Conservation (phyloP, 169 alveolate species). For the Plasmodium knowlesi region DNA sequence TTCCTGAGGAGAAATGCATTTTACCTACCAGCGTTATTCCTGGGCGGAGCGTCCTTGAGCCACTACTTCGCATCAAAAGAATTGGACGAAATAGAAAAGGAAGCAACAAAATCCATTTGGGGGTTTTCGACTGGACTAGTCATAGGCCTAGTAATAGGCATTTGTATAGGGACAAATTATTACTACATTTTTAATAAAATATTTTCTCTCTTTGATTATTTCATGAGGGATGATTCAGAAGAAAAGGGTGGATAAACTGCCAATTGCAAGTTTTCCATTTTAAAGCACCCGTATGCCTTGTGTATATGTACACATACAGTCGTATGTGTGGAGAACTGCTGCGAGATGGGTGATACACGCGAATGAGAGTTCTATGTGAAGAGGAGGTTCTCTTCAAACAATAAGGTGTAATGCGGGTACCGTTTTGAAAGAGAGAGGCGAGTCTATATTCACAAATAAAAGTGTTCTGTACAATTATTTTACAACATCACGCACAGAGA, state of each 20-base stretch:
- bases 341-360: background rate
- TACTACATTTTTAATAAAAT: constrained; percentile 71
- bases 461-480: background rate
- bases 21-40: constrained; percentile 72
- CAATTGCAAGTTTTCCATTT: background rate
- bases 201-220: constrained; percentile 72
- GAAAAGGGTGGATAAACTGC: constrained; percentile 27
- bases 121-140: constrained; percentile 76
- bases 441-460: background rate
- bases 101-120: constrained; percentile 69
- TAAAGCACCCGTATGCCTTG: background rate
- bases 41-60: constrained; percentile 76
- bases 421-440: background rate
- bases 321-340: background rate
- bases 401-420: background rate
- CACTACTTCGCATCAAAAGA: constrained; percentile 74
- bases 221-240: constrained; percentile 69
- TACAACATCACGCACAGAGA: background rate
- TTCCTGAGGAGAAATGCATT: constrained; percentile 49
- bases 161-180: constrained; percentile 74
- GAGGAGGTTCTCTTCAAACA: background rate
- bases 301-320: background rate
- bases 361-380: background rate
- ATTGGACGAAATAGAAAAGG: constrained; percentile 75
- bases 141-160: constrained; percentile 73